A percentile compares a stretch with the other conserved stretches of the same genome.
phyloP scores from a whole-genome alignment of 345 rosid species.

The Brassica cretica region DNA sequence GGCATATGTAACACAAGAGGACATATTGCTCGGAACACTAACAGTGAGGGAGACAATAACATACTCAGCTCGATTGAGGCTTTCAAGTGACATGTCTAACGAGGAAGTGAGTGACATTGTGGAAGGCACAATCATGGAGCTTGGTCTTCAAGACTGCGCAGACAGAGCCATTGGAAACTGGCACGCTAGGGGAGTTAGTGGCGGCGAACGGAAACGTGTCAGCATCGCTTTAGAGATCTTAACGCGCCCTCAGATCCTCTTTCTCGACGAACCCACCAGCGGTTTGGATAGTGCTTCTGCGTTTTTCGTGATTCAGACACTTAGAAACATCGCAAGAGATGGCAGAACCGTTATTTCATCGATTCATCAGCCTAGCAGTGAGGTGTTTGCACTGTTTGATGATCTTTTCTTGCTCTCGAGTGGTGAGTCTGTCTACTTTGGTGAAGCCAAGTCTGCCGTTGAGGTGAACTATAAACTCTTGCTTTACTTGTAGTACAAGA shows the following conservation, averaged over 20 bases:
- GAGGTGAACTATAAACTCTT: constrained; percentile 21
- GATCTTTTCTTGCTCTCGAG: constrained; percentile 77
- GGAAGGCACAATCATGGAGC: constrained; percentile 69
- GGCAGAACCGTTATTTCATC: constrained; percentile 76
- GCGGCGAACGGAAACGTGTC: constrained; percentile 87
- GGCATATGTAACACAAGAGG: constrained; percentile 78
- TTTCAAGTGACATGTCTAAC: constrained; percentile 51
- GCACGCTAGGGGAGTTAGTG: constrained; percentile 80
- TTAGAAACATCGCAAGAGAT: constrained; percentile 57
- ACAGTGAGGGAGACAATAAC: constrained; percentile 88
- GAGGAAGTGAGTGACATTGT: constrained; percentile 56
- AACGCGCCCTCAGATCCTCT: constrained; percentile 72
- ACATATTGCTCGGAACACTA: constrained; percentile 77
- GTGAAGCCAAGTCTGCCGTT: constrained; percentile 67
- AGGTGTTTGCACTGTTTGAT: constrained; percentile 75
- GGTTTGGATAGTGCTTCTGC: constrained; percentile 95
- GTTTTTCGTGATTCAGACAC: constrained; percentile 62
- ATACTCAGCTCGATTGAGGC: constrained; percentile 72
- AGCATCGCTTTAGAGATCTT: constrained; percentile 89
- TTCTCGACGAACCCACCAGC: constrained; percentile 93
- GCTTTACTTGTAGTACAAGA: not conserved
- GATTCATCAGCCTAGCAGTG: constrained; percentile 92
- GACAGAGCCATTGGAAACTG: constrained; percentile 81
- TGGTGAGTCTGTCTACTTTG: constrained; percentile 78
- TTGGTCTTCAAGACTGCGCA: constrained; percentile 78